Conservation (phyloP, 495 filamentous ascomycete genomes). For the Rostrohypoxylon terebratum region DNA sequence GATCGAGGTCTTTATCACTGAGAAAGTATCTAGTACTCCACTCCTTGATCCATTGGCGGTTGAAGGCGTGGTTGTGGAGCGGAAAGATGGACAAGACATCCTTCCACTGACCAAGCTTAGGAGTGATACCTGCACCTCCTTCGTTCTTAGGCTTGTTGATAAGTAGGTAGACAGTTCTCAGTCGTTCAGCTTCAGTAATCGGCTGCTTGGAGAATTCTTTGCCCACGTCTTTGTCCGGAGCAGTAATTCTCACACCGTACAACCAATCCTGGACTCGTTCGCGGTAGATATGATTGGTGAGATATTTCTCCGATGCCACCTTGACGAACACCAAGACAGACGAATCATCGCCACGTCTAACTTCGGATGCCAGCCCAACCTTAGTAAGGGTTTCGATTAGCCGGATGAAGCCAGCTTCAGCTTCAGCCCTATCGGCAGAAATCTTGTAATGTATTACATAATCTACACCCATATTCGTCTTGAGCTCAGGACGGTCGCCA, state of each 20-base stretch:
- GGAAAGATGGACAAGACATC: slow-evolving; percentile 87
- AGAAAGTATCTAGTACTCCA: slow-evolving; percentile 88
- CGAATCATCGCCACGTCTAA: slow-evolving; percentile 80
- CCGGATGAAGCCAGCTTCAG: slow-evolving; percentile 77
- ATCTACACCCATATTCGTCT: slow-evolving; percentile 72
- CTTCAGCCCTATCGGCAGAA: slow-evolving; percentile 70
- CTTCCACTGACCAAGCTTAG: slow-evolving; percentile 84
- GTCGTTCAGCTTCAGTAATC: slow-evolving; percentile 85
- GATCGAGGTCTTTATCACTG: slow-evolving; percentile 78
- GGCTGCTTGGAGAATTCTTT: slow-evolving; percentile 72
- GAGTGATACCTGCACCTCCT: slow-evolving; percentile 90
- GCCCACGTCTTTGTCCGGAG: slow-evolving; percentile 80
- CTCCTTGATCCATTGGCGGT: slow-evolving; percentile 88
- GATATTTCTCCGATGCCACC: slow-evolving; percentile 72
- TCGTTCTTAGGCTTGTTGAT: slow-evolving; percentile 84
- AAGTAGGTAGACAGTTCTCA: slow-evolving; percentile 85
- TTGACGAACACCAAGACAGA: slow-evolving; percentile 87
- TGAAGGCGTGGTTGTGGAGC: slow-evolving; percentile 87
- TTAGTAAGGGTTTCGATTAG: slow-evolving; percentile 76
- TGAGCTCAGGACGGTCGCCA: slow-evolving; percentile 48
- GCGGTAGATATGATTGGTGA: slow-evolving; percentile 73
- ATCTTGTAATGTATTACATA: slow-evolving; percentile 91
- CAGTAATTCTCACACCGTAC: slow-evolving; percentile 82
- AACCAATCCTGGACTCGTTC: slow-evolving; percentile 94
- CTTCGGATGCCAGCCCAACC: slow-evolving; percentile 85